Conservation (phyloP, 2,329 filamentous ascomycete genomes). For the Cladophialophora exuberans region DNA sequence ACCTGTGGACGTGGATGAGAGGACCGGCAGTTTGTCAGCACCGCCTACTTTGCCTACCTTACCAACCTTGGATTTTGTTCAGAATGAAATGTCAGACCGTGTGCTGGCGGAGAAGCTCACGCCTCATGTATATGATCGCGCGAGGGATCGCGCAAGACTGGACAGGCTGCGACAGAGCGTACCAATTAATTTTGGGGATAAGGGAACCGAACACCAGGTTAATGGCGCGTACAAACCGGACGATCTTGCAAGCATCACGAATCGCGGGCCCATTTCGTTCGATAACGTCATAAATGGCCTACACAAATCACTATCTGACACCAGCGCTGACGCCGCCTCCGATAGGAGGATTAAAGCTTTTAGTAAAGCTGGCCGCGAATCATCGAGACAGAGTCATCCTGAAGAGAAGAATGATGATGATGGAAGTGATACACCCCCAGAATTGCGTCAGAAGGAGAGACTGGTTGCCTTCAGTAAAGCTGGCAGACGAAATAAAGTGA, state of each 20-base stretch:
- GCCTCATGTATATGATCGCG: conserved; percentile 41
- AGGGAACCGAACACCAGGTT: background rate
- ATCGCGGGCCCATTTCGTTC: conserved; percentile 24
- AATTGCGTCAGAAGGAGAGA: conserved; percentile 14
- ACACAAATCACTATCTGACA: conserved; percentile 21
- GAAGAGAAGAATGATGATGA: conserved; percentile 19
- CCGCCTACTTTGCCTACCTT: conserved; percentile 18
- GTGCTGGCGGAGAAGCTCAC: conserved; percentile 40
- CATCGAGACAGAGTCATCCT: background rate
- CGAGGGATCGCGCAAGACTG: conserved; percentile 40
- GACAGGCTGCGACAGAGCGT: conserved; percentile 33
- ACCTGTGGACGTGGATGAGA: conserved; percentile 24
- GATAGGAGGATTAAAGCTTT: conserved; percentile 20
- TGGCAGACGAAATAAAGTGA: conserved; percentile 1
- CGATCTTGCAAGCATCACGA: conserved; percentile 20
- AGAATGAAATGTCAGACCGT: conserved; percentile 39
- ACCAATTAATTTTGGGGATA: conserved; percentile 24
- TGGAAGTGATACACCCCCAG: conserved; percentile 19
- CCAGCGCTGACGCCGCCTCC: conserved; percentile 16
- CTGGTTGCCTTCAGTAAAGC: conserved; percentile 23
- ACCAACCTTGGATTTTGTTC: conserved; percentile 38
- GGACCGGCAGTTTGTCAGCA: conserved; percentile 33
- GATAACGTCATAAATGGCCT: conserved; percentile 13
- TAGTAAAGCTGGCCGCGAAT: conserved; percentile 13
- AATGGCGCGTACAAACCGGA: conserved; percentile 5